Percentiles rank a stretch among this genome's conserved stretches.
Conservation (phyloP, 495 filamentous ascomycete species). For the Penicillium canariense region DNA sequence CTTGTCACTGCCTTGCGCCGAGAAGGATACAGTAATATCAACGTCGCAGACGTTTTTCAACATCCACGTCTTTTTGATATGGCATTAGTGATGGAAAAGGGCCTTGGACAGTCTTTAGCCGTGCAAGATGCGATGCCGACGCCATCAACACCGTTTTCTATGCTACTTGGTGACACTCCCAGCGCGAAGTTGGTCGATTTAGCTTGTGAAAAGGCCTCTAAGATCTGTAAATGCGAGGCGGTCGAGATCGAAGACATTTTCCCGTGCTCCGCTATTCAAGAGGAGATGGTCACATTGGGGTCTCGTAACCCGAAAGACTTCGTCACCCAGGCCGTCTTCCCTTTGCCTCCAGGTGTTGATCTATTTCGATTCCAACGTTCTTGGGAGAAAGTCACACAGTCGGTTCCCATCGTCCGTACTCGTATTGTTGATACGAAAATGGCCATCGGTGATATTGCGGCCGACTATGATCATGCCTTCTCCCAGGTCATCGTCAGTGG, state of each 20-base stretch:
- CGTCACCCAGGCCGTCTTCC: neutral
- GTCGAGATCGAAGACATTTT: neutral
- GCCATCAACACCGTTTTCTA: neutral
- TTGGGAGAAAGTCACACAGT: neutral
- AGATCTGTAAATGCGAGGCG: neutral
- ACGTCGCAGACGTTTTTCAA: neutral
- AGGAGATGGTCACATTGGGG: neutral
- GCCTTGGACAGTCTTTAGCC: neutral
- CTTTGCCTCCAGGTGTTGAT: neutral
- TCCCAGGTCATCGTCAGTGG: neutral
- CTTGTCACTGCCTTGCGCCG: neutral
- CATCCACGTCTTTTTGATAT: neutral
- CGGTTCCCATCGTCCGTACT: neutral
- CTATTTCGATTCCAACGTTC: neutral
- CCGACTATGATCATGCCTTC: neutral
- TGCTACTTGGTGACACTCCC: neutral
- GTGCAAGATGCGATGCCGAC: neutral
- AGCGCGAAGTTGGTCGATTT: neutral
- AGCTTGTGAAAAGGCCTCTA: neutral
- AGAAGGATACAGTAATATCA: neutral
- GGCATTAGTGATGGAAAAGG: neutral
- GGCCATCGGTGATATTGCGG: neutral
- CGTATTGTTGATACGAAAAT: neutral
- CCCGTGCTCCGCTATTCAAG: neutral
- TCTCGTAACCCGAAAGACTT: neutral